Evolutionary conservation across 1,139 yeast species (phyloP), one percentile per base, ranked within the genome.

Genomic region (Yamadazyma sp.): DNA sequence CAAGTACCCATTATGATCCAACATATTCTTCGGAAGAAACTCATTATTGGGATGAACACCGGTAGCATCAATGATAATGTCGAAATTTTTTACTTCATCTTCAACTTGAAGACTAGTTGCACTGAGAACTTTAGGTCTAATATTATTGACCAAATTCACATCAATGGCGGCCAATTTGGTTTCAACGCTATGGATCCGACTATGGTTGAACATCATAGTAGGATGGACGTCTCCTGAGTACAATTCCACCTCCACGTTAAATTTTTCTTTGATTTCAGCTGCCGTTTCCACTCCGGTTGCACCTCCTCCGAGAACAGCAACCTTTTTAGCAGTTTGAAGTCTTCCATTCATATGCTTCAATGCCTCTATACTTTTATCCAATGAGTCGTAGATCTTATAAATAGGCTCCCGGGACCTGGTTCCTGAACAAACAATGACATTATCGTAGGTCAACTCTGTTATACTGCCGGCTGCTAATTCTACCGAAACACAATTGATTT

Each of bases 291-390:
- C 62, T 12, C 67, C 67, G 9, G 66, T 59, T 6, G 62, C 47
- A 6, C 66, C 66, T 8, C 60, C 67, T 2, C 67, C 68, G 11
- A 62, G 32, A 5, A 62, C 47, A 2, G 62, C 65, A 25, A 62
- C 52, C 8, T 43, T 35, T 21, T 46, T 42, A 4, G 64, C 56
- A 4, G 34, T 11, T 22, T 48, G 41, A 18, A 57, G 41, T 10
- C 39, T 29, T 9, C 40, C 26, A 11, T 43, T 25, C 29, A 54
- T 43, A 4, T 41, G 34, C 20, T 46, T 35, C 13, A 57, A 25
- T 2, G 43, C 43, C 5, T 40, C 39, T 18, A 39, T 30, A 10
- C 51, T 43, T 2, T 41, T 31, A 7, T 43, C 42, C 13, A 39
- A 39, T 21, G 46, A 40, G 35, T 51, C 47, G 28, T 43, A 38